Percentiles rank a stretch among this genome's conserved stretches.
Evolutionary conservation across 1,284 basidiomycete species (phyloP).

Genomic region (Pseudozyma tsukubaensis): DNA sequence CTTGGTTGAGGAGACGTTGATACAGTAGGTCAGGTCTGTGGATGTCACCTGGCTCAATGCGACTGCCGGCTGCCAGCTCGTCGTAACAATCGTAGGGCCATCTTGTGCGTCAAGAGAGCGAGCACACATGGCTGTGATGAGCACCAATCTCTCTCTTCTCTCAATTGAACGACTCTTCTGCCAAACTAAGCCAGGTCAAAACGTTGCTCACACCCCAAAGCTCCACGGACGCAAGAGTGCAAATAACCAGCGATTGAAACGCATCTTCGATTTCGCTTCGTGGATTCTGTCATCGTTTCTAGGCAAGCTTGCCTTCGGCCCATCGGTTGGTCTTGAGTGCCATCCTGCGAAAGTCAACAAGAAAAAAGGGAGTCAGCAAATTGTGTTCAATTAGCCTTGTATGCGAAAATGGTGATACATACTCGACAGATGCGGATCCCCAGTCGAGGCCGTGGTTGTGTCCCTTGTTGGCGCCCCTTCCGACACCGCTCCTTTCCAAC

Average conservation of each 20-base stretch:
- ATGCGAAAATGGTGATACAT: constrained; percentile 25
- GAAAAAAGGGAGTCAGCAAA: not conserved
- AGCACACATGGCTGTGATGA: too few species aligned
- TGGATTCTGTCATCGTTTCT: not conserved
- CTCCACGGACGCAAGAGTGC: too few species aligned
- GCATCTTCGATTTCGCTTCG: constrained; percentile 8
- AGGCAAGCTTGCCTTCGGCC: constrained; percentile 54
- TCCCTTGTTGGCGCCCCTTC: constrained; percentile 75
- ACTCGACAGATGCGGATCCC: constrained; percentile 91
- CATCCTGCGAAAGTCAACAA: constrained; percentile 42
- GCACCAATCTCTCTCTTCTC: too few species aligned
- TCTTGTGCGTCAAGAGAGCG: too few species aligned
- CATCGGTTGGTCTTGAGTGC: constrained; percentile 61
- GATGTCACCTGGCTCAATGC: too few species aligned
- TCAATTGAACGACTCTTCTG: too few species aligned
- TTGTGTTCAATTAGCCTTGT: not conserved
- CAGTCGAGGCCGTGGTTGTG: constrained; percentile 97
- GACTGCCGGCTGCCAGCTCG: too few species aligned
- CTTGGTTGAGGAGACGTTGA: too few species aligned
- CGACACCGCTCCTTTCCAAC: constrained; percentile 85
- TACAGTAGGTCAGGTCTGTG: too few species aligned
- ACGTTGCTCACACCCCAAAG: too few species aligned
- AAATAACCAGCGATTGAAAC: not conserved
- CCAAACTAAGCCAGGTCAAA: not conserved
- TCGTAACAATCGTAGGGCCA: too few species aligned